These are phyloP conservation scores for Incumbomyces lentus DNA, from an alignment of 2,329 filamentous ascomycete genomes.

Conservation along the genomic window DNA sequence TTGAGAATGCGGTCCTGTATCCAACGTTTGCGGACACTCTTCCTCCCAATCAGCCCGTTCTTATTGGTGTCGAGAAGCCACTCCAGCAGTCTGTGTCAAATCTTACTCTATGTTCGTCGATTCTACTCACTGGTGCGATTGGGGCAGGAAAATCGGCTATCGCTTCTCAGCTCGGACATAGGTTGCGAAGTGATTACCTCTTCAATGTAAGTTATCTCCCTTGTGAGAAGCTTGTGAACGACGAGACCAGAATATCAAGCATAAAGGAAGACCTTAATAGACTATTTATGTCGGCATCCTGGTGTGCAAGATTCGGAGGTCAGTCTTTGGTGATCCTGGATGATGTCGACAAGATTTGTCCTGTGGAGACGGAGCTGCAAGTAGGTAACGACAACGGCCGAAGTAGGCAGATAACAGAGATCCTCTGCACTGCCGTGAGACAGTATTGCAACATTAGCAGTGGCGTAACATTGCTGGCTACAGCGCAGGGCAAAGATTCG, in stretches of 20 bases:
- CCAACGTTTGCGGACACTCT: conserved; percentile 47
- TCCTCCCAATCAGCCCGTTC: conserved; percentile 42
- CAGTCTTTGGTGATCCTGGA: conserved; percentile 78
- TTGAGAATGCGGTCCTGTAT: conserved; percentile 33
- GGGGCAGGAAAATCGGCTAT: conserved; percentile 84
- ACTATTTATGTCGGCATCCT: conserved; percentile 78
- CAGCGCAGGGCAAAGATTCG: conserved; percentile 84
- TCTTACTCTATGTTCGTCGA: conserved; percentile 75
- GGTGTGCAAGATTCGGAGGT: conserved; percentile 80
- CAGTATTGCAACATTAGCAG: conserved; percentile 74
- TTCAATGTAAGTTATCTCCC: conserved; percentile 80
- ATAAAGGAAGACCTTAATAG: conserved; percentile 82
- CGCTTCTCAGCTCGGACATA: conserved; percentile 63
- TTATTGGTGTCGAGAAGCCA: conserved; percentile 77
- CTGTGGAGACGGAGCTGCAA: conserved; percentile 86
- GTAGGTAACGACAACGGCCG: conserved; percentile 87
- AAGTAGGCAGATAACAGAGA: conserved; percentile 84
- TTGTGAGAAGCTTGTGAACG: conserved; percentile 76
- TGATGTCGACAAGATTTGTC: conserved; percentile 86
- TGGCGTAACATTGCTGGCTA: conserved; percentile 77
- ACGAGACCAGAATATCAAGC: conserved; percentile 78
- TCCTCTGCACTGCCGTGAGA: conserved; percentile 68
- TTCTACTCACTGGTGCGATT: conserved; percentile 77
- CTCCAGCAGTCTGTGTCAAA: conserved; percentile 64
- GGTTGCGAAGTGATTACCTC: conserved; percentile 59